A percentile compares a stretch with the other conserved stretches of the same genome.
Evolutionary conservation across 2,329 filamentous ascomycete species (phyloP).

Genomic region (Penicillium decumbens): DNA sequence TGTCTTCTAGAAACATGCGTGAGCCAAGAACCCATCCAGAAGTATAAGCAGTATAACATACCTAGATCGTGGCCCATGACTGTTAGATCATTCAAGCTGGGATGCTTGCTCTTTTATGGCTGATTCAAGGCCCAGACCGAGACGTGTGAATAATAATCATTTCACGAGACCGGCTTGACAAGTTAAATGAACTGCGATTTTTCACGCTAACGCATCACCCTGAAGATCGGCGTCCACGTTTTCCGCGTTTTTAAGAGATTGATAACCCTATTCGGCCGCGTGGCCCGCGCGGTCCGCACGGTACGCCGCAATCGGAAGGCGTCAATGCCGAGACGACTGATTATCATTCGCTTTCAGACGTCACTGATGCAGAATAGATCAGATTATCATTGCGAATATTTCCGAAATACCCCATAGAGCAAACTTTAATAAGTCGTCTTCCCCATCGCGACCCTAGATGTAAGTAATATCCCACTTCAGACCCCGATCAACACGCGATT

Average conservation of each 20-base stretch:
- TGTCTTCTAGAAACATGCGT: background rate
- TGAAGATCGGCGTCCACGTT: constrained; percentile 2
- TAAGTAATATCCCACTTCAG: background rate
- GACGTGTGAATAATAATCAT: background rate
- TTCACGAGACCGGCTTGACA: background rate
- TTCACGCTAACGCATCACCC: background rate
- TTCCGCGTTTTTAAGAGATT: constrained; percentile 1
- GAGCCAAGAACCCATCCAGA: background rate
- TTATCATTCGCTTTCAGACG: background rate
- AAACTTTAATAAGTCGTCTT: background rate
- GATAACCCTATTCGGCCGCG: constrained; percentile 7
- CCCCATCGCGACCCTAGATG: background rate
- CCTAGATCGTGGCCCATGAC: background rate
- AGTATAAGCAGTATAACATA: background rate
- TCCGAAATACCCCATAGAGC: background rate
- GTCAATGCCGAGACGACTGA: background rate
- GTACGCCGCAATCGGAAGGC: background rate
- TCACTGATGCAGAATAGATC: background rate
- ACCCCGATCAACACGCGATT: background rate
- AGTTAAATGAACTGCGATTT: background rate
- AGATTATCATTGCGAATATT: background rate
- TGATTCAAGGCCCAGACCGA: background rate
- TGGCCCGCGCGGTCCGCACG: constrained; percentile 13
- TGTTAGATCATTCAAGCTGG: background rate
- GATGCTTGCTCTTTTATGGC: background rate